Conservation (phyloP, 169 alveolate species). For the Miamiensis avidus region DNA sequence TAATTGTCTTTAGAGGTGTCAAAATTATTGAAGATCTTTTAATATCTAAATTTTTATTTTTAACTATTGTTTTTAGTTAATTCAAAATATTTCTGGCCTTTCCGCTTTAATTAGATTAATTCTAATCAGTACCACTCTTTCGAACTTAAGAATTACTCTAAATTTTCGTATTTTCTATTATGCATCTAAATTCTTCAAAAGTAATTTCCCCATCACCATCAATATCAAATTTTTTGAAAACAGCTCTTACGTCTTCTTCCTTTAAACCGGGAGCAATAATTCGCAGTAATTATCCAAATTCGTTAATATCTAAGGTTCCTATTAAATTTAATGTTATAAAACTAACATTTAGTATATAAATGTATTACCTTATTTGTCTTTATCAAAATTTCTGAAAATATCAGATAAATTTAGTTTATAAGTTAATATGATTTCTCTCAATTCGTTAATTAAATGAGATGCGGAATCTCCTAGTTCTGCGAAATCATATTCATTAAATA, state of each 20-base stretch:
- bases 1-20: neutral
- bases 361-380: neutral
- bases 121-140: neutral
- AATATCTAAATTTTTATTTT: neutral
- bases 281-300: neutral
- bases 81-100: neutral
- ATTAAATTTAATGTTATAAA: neutral
- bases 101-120: neutral
- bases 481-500: constrained; percentile 1
- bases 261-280: neutral
- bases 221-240: constrained; percentile 3
- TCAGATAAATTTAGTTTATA: neutral
- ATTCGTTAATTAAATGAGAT: neutral
- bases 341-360: too few species aligned
- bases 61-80: neutral
- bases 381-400: neutral
- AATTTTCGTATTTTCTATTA: neutral
- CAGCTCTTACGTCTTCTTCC: neutral
- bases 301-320: neutral
- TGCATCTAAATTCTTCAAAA: constrained; percentile 7
- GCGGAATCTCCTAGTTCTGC: neutral
- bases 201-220: neutral
- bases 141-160: neutral
- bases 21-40: too few species aligned
- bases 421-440: neutral